Conservation (phyloP, 1,139 yeast species). For the Sugiyamaella sp. region DNA sequence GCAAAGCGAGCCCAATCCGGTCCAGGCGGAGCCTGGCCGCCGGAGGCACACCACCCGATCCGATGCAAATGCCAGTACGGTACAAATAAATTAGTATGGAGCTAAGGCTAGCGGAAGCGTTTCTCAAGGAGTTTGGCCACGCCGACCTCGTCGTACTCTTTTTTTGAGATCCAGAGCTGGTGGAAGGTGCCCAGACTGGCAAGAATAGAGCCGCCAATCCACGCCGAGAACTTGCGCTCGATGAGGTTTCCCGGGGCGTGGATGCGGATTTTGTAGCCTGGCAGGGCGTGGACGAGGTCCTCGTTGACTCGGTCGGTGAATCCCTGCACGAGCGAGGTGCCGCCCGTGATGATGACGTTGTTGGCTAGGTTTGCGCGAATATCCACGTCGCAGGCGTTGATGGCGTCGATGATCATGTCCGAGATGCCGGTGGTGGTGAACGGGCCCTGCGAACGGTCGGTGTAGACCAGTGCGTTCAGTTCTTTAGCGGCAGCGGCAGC, state of each 20-base stretch:
- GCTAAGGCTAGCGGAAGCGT: conserved; percentile 34
- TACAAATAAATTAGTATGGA: conserved; percentile 3
- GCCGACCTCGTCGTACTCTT: conserved; percentile 92
- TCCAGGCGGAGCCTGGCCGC: conserved; percentile 8
- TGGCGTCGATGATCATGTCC: conserved; percentile 67
- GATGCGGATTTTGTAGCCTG: conserved; percentile 89
- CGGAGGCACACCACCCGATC: conserved; percentile 1
- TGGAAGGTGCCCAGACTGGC: conserved; percentile 95
- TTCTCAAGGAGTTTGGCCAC: conserved; percentile 61
- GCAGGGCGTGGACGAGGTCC: conserved; percentile 73
- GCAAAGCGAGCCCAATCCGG: too few relatives aligned
- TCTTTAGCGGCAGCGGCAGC: conserved; percentile 23
- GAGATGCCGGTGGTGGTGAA: conserved; percentile 57
- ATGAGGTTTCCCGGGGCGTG: conserved; percentile 84
- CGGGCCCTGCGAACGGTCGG: conserved; percentile 30
- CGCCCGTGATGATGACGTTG: conserved; percentile 90
- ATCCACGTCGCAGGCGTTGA: conserved; percentile 77
- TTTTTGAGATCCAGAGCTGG: conserved; percentile 93
- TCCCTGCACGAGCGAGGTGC: conserved; percentile 85
- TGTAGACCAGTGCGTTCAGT: conserved; percentile 27
- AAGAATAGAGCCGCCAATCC: conserved; percentile 95
- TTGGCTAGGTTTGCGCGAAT: conserved; percentile 88
- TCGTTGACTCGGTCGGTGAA: conserved; percentile 76
- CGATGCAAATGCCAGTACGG: too few relatives aligned
- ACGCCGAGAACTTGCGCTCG: conserved; percentile 83